Percentiles rank a stretch among this genome's conserved stretches.
Evolutionary conservation across 2,329 filamentous ascomycete genomes (phyloP).

Genomic region (Talaromyces sp.): DNA sequence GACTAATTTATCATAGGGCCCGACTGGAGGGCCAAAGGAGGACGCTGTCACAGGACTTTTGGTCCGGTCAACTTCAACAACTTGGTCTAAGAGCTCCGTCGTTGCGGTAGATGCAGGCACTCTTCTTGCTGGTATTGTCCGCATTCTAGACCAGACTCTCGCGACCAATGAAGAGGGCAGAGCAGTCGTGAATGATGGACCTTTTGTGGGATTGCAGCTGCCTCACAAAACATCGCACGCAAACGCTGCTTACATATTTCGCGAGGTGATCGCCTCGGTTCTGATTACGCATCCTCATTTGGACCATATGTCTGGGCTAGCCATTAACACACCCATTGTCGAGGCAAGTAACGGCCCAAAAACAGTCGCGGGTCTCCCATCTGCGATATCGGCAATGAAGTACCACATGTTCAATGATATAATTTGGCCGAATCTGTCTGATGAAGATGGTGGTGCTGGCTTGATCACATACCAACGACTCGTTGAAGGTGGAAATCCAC

Average conservation of each 20-base stretch:
- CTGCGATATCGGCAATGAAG: constrained; percentile 89
- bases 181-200: constrained; percentile 52
- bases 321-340: constrained; percentile 87
- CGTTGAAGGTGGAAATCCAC: constrained; percentile 81
- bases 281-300: constrained; percentile 97
- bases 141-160: constrained; percentile 60
- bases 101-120: constrained; percentile 93
- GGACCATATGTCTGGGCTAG: constrained; percentile 87
- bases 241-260: constrained; percentile 78
- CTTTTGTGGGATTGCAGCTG: constrained; percentile 75
- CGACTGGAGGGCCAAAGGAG: constrained; percentile 85
- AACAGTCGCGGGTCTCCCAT: constrained; percentile 77
- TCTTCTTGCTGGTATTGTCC: constrained; percentile 79
- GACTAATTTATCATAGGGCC: constrained; percentile 53
- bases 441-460: constrained; percentile 92
- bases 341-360: constrained; percentile 75
- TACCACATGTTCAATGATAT: constrained; percentile 95
- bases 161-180: constrained; percentile 27
- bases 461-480: constrained; percentile 87
- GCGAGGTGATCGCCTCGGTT: constrained; percentile 77
- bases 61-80: constrained; percentile 72
- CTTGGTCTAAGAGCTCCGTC: constrained; percentile 78
- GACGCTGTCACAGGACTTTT: constrained; percentile 86
- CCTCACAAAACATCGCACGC: constrained; percentile 64
- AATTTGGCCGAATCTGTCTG: constrained; percentile 95